Conservation (phyloP, 1,284 basidiomycete genomes). For the Sphagnurus paluster region DNA sequence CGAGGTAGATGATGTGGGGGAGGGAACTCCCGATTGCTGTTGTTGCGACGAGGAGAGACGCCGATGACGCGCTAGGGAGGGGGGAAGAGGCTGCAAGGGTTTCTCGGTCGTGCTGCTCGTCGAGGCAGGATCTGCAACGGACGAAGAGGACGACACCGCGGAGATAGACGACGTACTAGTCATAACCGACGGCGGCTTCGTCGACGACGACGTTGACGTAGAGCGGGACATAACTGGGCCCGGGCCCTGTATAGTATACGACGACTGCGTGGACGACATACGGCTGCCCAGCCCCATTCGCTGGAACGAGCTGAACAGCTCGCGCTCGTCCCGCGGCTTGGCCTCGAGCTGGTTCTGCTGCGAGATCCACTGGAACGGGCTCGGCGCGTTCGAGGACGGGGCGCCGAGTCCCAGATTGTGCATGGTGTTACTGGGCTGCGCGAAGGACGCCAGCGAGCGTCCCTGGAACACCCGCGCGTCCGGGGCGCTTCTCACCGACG, state of each 20-base stretch:
- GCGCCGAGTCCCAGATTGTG: conserved; percentile 10
- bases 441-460: conserved; percentile 8
- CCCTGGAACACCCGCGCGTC: conserved; percentile 5
- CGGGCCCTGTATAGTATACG: background rate
- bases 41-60: conserved; percentile 4
- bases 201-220: conserved; percentile 20
- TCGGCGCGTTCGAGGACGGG: conserved; percentile 10
- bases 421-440: conserved; percentile 8
- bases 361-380: conserved; percentile 11
- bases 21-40: background rate
- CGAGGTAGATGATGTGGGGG: background rate
- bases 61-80: conserved; percentile 3
- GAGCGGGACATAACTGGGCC: conserved; percentile 4
- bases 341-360: background rate
- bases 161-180: conserved; percentile 15
- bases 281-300: conserved; percentile 11
- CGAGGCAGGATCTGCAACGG: conserved; percentile 16
- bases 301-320: conserved; percentile 12
- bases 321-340: conserved; percentile 9
- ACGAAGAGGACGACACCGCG: conserved; percentile 17
- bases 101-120: conserved; percentile 9
- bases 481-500: conserved; percentile 15
- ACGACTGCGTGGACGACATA: conserved; percentile 7
- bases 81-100: conserved; percentile 4
- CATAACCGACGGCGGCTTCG: conserved; percentile 16